phyloP scores from a whole-genome alignment of 192 early-diverging fungal genomes.

The Coemansia guatemalensis region DNA sequence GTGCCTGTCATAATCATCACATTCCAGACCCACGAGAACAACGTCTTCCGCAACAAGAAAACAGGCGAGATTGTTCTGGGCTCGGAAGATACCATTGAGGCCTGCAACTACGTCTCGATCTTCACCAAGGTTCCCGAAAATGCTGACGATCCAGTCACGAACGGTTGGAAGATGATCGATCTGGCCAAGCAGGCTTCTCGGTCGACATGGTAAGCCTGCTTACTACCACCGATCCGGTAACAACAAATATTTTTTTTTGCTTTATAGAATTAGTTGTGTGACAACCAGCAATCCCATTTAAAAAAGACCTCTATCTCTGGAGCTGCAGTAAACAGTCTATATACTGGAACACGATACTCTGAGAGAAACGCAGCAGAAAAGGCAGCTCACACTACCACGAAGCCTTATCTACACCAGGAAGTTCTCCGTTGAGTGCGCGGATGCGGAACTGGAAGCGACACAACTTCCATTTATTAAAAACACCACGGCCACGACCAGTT shows the following conservation, averaged over 20 bases:
- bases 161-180: conserved; percentile 92
- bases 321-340: too few relatives aligned
- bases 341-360: too few relatives aligned
- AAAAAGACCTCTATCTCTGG: too few relatives aligned
- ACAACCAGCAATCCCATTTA: not conserved
- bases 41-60: conserved; percentile 83
- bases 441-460: conserved; percentile 79
- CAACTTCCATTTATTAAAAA: conserved; percentile 72
- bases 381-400: conserved; percentile 60
- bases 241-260: not conserved
- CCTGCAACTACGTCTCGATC: conserved; percentile 82
- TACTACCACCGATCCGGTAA: not conserved
- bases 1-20: conserved; percentile 86
- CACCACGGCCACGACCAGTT: conserved; percentile 74
- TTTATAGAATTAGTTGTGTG: not conserved
- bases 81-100: conserved; percentile 86
- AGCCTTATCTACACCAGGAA: conserved; percentile 79
- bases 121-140: conserved; percentile 86
- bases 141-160: conserved; percentile 76
- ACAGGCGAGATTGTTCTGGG: conserved; percentile 88
- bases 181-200: conserved; percentile 72
- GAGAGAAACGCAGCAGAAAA: too few relatives aligned
- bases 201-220: conserved; percentile 41
- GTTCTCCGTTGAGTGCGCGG: conserved; percentile 74
- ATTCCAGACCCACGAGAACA: conserved; percentile 93